Evolutionary conservation across 345 rosid species (phyloP).

Genomic region (Geranium brycei): DNA sequence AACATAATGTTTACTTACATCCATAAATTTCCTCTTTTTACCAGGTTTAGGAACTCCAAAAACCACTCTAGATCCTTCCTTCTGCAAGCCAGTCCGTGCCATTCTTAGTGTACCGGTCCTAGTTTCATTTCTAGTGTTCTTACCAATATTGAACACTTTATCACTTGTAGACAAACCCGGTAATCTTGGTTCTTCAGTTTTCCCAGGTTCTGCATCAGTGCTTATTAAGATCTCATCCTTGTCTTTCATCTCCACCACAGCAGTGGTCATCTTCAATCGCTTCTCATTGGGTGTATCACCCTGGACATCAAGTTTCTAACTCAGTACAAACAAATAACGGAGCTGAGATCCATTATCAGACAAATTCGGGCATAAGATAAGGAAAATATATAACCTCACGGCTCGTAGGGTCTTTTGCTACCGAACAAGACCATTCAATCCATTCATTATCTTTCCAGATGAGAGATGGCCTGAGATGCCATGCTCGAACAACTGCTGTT

Average conservation of each 20-base stretch:
- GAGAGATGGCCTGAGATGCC: slow-evolving; percentile 84
- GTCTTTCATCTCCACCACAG: slow-evolving; percentile 30
- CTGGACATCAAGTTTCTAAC: slow-evolving; percentile 28
- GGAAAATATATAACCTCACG: slow-evolving; percentile 38
- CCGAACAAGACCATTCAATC: slow-evolving; percentile 60
- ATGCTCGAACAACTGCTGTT: slow-evolving; percentile 42
- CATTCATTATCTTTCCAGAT: slow-evolving; percentile 79
- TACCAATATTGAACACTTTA: slow-evolving; percentile 60
- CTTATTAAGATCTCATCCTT: slow-evolving; percentile 32
- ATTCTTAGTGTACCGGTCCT: slow-evolving; percentile 42
- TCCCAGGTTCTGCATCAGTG: slow-evolving; percentile 25
- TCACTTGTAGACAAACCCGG: slow-evolving; percentile 45
- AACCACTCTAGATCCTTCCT: slow-evolving; percentile 64
- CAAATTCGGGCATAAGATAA: slow-evolving; percentile 3
- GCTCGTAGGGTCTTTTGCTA: slow-evolving; percentile 22
- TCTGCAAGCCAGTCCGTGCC: slow-evolving; percentile 64
- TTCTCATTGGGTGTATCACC: slow-evolving; percentile 83
- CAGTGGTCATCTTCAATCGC: slow-evolving; percentile 43
- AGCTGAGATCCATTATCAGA: not conserved
- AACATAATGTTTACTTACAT: slow-evolving; percentile 86
- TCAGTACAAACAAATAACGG: slow-evolving; percentile 5
- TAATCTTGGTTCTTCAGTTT: slow-evolving; percentile 32
- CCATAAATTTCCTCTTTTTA: slow-evolving; percentile 94
- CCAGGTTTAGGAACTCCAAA: slow-evolving; percentile 98
- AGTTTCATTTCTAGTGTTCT: slow-evolving; percentile 34